Conservation (phyloP, 1,284 basidiomycete genomes). For the Neonothopanus nambi region DNA sequence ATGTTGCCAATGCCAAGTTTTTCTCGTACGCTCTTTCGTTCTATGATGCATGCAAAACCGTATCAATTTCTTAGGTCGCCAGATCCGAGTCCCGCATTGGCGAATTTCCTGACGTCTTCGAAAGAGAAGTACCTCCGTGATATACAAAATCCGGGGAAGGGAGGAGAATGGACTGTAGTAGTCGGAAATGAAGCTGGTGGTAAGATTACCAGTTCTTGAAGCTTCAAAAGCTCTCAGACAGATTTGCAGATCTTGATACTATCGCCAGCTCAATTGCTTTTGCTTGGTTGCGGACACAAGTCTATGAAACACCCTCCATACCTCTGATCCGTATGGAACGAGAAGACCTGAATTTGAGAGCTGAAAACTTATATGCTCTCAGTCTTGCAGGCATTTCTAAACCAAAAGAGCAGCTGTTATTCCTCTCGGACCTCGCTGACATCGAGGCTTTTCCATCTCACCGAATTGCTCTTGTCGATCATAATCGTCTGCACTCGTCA, state of each 20-base stretch:
- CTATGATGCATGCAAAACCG: background rate
- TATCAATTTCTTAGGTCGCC: constrained; percentile 3
- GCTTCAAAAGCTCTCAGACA: constrained; percentile 2
- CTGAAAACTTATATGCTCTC: constrained; percentile 85
- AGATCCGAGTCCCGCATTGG: constrained; percentile 3
- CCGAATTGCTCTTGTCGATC: constrained; percentile 86
- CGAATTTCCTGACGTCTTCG: constrained; percentile 12
- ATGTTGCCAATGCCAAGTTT: background rate
- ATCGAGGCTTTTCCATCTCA: constrained; percentile 53
- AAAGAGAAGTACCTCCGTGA: constrained; percentile 11
- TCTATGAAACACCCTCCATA: constrained; percentile 54
- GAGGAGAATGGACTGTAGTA: constrained; percentile 72
- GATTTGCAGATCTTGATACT: constrained; percentile 78
- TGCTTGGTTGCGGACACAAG: constrained; percentile 65
- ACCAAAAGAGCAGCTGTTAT: constrained; percentile 53
- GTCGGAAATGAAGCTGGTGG: constrained; percentile 95
- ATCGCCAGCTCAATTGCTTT: constrained; percentile 82
- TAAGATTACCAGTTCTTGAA: constrained; percentile 33
- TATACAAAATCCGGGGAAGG: constrained; percentile 27
- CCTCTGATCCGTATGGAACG: constrained; percentile 76
- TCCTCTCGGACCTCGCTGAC: constrained; percentile 54
- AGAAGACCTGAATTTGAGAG: constrained; percentile 74
- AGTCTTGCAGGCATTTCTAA: constrained; percentile 52
- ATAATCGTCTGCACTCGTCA: constrained; percentile 70
- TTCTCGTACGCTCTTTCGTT: constrained; percentile 5